Evolutionary conservation across 352 stramenopile genomes (phyloP).

Genomic region (Plasmopara viticola): DNA sequence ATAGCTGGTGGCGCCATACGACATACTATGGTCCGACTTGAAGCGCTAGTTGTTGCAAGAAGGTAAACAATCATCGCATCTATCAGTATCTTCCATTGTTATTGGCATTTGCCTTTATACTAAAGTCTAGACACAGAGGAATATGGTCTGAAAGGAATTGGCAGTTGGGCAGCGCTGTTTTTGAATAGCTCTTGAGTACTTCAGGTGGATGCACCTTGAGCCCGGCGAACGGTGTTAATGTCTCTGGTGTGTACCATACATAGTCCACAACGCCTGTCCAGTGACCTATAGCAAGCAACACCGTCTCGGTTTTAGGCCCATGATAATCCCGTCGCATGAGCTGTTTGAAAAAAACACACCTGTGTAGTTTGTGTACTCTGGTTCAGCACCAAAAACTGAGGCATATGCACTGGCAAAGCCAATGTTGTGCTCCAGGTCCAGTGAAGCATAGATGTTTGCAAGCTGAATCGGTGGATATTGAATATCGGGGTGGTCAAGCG

Average conservation of each 20-base stretch:
- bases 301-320: slow-evolving; percentile 8
- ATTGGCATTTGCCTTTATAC: slow-evolving; percentile 51
- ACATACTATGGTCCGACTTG: slow-evolving; percentile 8
- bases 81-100: slow-evolving; percentile 55
- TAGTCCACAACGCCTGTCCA: slow-evolving; percentile 98
- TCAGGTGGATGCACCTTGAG: slow-evolving; percentile 90
- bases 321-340: not conserved
- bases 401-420: slow-evolving; percentile 93
- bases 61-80: slow-evolving; percentile 6
- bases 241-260: slow-evolving; percentile 95
- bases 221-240: slow-evolving; percentile 90
- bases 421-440: slow-evolving; percentile 90
- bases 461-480: slow-evolving; percentile 65
- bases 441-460: slow-evolving; percentile 60
- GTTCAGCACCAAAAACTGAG: slow-evolving; percentile 93
- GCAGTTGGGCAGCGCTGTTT: slow-evolving; percentile 92
- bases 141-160: slow-evolving; percentile 96
- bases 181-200: slow-evolving; percentile 81
- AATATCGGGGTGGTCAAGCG: slow-evolving; percentile 88
- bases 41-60: not conserved
- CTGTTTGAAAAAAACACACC: slow-evolving; percentile 24
- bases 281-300: slow-evolving; percentile 41
- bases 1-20: slow-evolving; percentile 8
- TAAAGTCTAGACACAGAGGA: slow-evolving; percentile 88
- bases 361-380: slow-evolving; percentile 98